Conservation (phyloP, 495 filamentous ascomycete genomes). For the Aspergillus haitiensis region DNA sequence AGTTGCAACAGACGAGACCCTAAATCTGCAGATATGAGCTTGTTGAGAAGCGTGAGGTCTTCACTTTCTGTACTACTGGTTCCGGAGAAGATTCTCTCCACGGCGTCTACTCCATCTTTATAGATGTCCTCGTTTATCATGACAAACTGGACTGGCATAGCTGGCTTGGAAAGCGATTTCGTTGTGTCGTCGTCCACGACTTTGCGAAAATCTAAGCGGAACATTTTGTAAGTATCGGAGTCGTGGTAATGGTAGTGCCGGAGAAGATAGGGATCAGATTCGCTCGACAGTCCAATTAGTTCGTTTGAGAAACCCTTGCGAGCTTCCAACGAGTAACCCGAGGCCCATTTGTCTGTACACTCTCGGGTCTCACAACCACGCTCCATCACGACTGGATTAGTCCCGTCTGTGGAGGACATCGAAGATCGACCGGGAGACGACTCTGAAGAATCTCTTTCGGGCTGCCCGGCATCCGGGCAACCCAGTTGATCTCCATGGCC, state of each 20-base stretch:
- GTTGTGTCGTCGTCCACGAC: not conserved
- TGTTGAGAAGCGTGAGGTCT: not conserved
- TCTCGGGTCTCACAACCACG: no score
- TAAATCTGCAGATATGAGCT: not conserved
- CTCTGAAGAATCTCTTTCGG: no score
- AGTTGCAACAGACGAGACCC: not conserved
- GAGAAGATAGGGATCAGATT: slow-evolving; percentile 2
- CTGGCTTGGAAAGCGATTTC: not conserved
- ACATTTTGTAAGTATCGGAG: not conserved
- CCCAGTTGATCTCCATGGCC: no score
- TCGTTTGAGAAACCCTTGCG: not conserved
- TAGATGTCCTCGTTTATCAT: slow-evolving; percentile 7
- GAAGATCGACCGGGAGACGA: not conserved
- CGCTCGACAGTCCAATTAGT: slow-evolving; percentile 1
- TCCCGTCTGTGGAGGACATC: not conserved
- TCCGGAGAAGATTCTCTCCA: not conserved
- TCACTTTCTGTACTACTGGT: not conserved
- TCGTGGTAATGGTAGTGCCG: not conserved
- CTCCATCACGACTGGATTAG: no score
- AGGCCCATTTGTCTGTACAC: not conserved
- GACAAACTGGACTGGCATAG: slow-evolving; percentile 3
- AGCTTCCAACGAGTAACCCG: not conserved
- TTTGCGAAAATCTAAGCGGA: slow-evolving; percentile 2
- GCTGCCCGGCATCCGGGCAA: no score
- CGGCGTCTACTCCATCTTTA: not conserved